Percentiles rank a stretch among this genome's conserved stretches.
Conservation (phyloP, 768 basidiomycete species). For the Dictyophora rubrovolvata region DNA sequence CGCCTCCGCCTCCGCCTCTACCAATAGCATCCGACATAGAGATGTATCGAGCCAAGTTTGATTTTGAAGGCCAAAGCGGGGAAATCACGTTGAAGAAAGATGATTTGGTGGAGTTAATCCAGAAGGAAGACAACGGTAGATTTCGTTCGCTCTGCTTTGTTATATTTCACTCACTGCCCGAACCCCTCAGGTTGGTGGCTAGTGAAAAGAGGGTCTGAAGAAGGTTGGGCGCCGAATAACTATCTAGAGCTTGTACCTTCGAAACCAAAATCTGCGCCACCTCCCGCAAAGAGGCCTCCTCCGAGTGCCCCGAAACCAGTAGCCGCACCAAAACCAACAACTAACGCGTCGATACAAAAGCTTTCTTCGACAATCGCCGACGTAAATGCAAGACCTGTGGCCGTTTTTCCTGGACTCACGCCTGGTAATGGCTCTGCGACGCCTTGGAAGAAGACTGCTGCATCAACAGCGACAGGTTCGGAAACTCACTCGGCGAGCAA, state of each 20-base stretch:
- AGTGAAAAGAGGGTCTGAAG: constrained; percentile 67
- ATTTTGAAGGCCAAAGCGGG: constrained; percentile 88
- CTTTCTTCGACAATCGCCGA: constrained; percentile 42
- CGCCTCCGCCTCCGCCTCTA: constrained; percentile 44
- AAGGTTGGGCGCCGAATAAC: constrained; percentile 95
- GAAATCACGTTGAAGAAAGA: constrained; percentile 88
- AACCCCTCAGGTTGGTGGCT: constrained; percentile 77
- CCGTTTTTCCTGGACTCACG: constrained; percentile 70
- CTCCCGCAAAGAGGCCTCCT: constrained; percentile 36
- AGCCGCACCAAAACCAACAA: constrained; percentile 25
- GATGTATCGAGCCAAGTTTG: constrained; percentile 79
- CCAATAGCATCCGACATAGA: constrained; percentile 55
- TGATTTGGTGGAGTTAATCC: constrained; percentile 81
- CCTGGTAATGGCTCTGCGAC: constrained; percentile 55
- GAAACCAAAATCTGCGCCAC: constrained; percentile 54
- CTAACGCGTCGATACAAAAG: constrained; percentile 15
- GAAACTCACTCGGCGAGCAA: constrained; percentile 30
- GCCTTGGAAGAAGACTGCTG: constrained; percentile 59
- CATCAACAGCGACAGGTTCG: constrained; percentile 19
- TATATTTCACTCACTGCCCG: not conserved
- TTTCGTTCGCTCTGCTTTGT: not conserved
- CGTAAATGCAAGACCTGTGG: constrained; percentile 61
- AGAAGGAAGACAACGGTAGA: constrained; percentile 78
- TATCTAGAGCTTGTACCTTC: constrained; percentile 70
- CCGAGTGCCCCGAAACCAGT: constrained; percentile 29